Conservation (phyloP, 208 protist genomes). For the Crithidia brevicula region DNA sequence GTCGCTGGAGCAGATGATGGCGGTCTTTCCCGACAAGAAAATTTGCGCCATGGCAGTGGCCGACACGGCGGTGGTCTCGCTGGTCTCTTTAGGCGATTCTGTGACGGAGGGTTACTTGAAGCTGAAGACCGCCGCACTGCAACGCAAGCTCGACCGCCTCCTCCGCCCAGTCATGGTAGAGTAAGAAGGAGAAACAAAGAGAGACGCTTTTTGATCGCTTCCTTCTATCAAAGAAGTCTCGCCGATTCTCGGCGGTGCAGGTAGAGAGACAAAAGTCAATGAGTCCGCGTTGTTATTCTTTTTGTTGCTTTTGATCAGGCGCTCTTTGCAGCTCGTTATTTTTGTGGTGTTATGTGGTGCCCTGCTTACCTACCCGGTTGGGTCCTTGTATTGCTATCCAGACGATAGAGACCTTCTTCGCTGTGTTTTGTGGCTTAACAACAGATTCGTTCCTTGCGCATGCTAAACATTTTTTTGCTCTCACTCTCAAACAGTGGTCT, state of each 20-base stretch:
- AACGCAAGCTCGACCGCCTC: constrained; percentile 59
- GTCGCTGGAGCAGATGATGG: constrained; percentile 77
- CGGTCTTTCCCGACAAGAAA: constrained; percentile 64
- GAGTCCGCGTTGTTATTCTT: neutral
- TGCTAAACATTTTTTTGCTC: no score
- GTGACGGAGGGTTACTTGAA: constrained; percentile 83
- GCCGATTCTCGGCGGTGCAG: no score
- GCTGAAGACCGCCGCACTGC: constrained; percentile 75
- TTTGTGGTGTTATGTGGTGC: no score
- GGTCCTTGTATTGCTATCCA: no score
- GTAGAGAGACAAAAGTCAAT: no score
- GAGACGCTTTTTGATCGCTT: neutral
- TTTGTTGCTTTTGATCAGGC: constrained; percentile 1
- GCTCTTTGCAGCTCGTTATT: no score
- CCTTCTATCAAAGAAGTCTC: neutral
- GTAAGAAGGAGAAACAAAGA: constrained; percentile 5
- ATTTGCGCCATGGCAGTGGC: constrained; percentile 82
- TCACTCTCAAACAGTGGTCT: no score
- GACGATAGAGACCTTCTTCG: no score
- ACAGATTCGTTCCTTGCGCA: no score
- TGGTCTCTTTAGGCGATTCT: constrained; percentile 35
- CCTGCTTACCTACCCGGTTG: no score
- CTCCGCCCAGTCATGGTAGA: constrained; percentile 59
- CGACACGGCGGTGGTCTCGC: constrained; percentile 54
- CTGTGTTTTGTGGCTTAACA: no score